These are phyloP conservation scores for Kodamaea fungicola DNA, from an alignment of 1,139 yeast species.

Conservation along the genomic window DNA sequence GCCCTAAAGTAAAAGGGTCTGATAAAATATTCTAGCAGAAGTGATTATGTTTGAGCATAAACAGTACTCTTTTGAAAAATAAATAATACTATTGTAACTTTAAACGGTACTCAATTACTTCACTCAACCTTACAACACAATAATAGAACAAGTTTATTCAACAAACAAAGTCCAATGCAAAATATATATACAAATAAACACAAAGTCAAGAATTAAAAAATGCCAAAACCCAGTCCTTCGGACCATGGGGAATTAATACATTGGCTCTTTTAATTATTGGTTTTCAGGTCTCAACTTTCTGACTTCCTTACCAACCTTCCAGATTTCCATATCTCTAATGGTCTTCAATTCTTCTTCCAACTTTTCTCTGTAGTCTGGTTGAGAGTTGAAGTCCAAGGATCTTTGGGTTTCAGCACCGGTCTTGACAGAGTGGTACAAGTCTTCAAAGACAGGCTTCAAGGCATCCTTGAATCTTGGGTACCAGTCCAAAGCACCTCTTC, in stretches of 20 bases:
- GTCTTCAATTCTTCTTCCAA: conserved; percentile 89
- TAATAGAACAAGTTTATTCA: conserved; percentile 30
- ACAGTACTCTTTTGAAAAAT: no score
- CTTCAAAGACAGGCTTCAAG: conserved; percentile 96
- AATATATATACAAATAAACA: conserved; percentile 14
- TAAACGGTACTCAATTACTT: no score
- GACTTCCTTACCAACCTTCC: conserved; percentile 99
- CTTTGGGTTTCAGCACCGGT: conserved; percentile 97
- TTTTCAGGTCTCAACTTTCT: conserved; percentile 99
- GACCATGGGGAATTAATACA: conserved; percentile 19
- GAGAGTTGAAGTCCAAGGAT: conserved; percentile 97
- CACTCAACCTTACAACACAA: no score
- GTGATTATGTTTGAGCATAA: no score
- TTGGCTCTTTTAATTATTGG: conserved; percentile 50
- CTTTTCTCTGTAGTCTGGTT: conserved; percentile 95
- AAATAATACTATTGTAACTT: no score
- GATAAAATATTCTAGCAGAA: no score
- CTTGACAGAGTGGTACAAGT: conserved; percentile 90
- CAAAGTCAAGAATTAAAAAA: conserved; percentile 13
- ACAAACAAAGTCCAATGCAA: conserved; percentile 38
- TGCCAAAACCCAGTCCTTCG: conserved; percentile 28
- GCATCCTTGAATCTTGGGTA: conserved; percentile 98
- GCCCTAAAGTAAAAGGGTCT: neutral
- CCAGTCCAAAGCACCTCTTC: conserved; percentile 99
- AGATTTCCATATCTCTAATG: conserved; percentile 97